Base-by-base conservation (phyloP, 345 rosid genomes). In the Trapa bicornis region DNA sequence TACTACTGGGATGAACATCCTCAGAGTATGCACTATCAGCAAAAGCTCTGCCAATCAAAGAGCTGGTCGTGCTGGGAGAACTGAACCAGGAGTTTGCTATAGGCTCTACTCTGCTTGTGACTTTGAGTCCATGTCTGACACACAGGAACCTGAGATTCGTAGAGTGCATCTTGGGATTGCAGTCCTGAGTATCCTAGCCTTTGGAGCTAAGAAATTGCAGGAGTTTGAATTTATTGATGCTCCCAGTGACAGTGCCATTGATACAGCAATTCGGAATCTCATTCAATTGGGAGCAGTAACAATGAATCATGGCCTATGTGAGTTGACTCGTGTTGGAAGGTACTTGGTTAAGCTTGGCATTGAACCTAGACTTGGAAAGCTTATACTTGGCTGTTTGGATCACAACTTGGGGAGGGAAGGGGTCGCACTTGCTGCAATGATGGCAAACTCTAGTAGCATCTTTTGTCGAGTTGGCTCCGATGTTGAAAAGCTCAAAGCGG, bases 41-140 rank as follows among this genome's bases (percentile, higher is more conserved):
- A 81, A 85, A 78, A 88, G 98, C 76, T 93, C 96, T 67, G 97
- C 97, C 60, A 80, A 74, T 47, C 97, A 93, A 70, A 82, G 98
- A 56, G 92, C 96, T 80, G 98, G 97, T 73, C 98, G 97, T 80
- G 98, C 98, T 64, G 98, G 97, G 67, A 86, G 98, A 83, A 90
- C 89, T 17, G 94, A 82, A 73, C 88, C 94, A 29, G 98, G 98
- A 61, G 80, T 70, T 71, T 93, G 97, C 82, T 93, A 83, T 68
- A 80, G 98, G 71, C 87, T 93, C 48, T 93, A 90, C 73, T 67
- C 89, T 2, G 69, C 70, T 65, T 29, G 37, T 57, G 87, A 82
- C 67, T 93, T 80, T 75, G 80, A 75, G 76, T 73, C 78, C 1
- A 84, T 87, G 98, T 68, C 77, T 71, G 66, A 69, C 64, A 86